These are phyloP conservation scores for Sugiyamaella grinbergsii DNA, from an alignment of 1,139 yeast species.

Conservation along the genomic window DNA sequence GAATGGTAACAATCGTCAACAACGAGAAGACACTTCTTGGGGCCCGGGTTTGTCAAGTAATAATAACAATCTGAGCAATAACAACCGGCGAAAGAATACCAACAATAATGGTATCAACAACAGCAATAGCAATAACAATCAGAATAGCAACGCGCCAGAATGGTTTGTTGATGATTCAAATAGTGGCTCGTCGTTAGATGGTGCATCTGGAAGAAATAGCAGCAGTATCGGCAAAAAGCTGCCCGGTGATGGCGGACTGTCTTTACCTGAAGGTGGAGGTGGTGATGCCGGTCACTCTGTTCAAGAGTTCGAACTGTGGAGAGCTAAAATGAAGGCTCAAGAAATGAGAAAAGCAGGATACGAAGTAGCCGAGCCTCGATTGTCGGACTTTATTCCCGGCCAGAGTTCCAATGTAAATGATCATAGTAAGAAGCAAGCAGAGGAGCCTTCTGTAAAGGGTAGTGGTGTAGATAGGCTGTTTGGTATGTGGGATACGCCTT, in stretches of 20 bases:
- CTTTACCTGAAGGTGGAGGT: conserved; percentile 14
- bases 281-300: conserved; percentile 30
- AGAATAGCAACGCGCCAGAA: conserved; percentile 11
- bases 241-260: conserved; percentile 1
- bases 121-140: conserved; percentile 13
- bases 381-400: conserved; percentile 10
- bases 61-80: conserved; percentile 8
- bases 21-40: conserved; percentile 15
- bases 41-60: conserved; percentile 14
- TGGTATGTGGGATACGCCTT: conserved; percentile 34
- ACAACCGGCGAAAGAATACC: conserved; percentile 14
- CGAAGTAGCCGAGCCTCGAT: conserved; percentile 22
- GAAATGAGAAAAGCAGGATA: conserved; percentile 33
- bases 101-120: conserved; percentile 14
- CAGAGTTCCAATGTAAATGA: background rate
- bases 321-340: conserved; percentile 36
- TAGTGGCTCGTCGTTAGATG: background rate
- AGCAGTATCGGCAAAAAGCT: conserved; percentile 14
- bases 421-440: conserved; percentile 12
- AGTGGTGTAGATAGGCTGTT: conserved; percentile 35
- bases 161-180: conserved; percentile 17
- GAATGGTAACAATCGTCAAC: conserved; percentile 6
- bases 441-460: conserved; percentile 17
- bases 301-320: conserved; percentile 41
- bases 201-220: conserved; percentile 1